A percentile compares a stretch with the other conserved stretches of the same genome.
Conservation (phyloP, 1,284 basidiomycete species). For the Cystobasidium sp. region DNA sequence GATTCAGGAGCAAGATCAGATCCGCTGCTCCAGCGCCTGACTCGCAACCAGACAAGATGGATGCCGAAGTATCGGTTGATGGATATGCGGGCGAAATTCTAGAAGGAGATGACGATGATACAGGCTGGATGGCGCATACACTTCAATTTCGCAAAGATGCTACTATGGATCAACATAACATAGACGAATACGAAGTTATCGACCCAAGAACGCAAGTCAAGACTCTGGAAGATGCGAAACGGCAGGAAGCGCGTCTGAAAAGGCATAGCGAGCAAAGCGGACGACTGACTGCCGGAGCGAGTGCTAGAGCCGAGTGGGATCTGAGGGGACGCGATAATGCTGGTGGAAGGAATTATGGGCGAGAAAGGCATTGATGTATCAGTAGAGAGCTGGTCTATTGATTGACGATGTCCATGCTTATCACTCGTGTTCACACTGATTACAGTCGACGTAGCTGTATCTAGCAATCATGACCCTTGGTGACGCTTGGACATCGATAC, state of each 20-base stretch:
- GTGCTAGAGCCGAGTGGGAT: constrained; percentile 31
- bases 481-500: too few relatives aligned
- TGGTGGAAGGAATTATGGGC: constrained; percentile 27
- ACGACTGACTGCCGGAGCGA: constrained; percentile 15
- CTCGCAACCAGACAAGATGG: background rate
- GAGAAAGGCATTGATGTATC: constrained; percentile 28
- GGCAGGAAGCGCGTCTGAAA: constrained; percentile 41
- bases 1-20: constrained; percentile 48
- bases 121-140: constrained; percentile 49
- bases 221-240: constrained; percentile 45
- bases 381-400: too few relatives aligned
- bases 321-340: constrained; percentile 24
- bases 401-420: too few relatives aligned
- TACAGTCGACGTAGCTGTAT: too few relatives aligned
- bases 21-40: constrained; percentile 41
- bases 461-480: too few relatives aligned
- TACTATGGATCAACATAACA: constrained; percentile 42
- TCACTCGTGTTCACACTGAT: too few relatives aligned
- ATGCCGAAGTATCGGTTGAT: constrained; percentile 31
- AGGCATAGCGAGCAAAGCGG: constrained; percentile 29
- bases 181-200: constrained; percentile 45
- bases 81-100: constrained; percentile 33
- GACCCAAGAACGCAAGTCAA: constrained; percentile 41
- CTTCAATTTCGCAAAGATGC: constrained; percentile 53
- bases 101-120: constrained; percentile 44